phyloP scores from a whole-genome alignment of 805 yeast species.

The Wickerhamiella slavikovae region DNA sequence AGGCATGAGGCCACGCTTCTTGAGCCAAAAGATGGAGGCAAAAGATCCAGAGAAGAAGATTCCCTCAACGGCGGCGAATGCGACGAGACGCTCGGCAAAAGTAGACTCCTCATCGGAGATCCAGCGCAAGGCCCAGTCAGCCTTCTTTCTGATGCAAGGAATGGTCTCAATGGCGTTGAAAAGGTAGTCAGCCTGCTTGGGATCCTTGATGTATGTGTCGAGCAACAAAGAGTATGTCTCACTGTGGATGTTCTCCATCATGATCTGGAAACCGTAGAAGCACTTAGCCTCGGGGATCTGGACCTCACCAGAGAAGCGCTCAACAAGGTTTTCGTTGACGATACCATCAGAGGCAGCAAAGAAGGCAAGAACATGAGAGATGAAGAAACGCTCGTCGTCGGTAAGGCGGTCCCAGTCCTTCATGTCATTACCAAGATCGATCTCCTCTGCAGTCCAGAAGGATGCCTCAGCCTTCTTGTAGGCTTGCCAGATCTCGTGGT shows the following conservation, averaged over 20 bases:
- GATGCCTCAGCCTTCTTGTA: constrained; percentile 98
- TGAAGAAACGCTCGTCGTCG: constrained; percentile 81
- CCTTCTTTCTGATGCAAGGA: constrained; percentile 91
- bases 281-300: constrained; percentile 96
- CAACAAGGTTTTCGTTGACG: constrained; percentile 92
- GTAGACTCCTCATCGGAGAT: constrained; percentile 70
- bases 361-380: constrained; percentile 86
- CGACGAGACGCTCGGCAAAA: constrained; percentile 89
- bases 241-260: constrained; percentile 98
- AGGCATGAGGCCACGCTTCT: constrained; percentile 98
- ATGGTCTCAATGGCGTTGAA: constrained; percentile 92
- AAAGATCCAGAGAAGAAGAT: constrained; percentile 96
- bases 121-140: constrained; percentile 99
- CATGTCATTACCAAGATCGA: constrained; percentile 78
- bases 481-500: constrained; percentile 97
- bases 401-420: constrained; percentile 84
- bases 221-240: constrained; percentile 91
- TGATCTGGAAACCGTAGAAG: constrained; percentile 97
- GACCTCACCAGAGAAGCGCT: constrained; percentile 92
- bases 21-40: constrained; percentile 96
- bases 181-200: constrained; percentile 73
- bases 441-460: constrained; percentile 99
- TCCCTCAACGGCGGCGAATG: constrained; percentile 98
- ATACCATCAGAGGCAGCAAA: constrained; percentile 98
- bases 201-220: constrained; percentile 90